These are phyloP conservation scores for Blastobotrys aristatus DNA, from an alignment of 1,139 yeast genomes.

Conservation along the genomic window DNA sequence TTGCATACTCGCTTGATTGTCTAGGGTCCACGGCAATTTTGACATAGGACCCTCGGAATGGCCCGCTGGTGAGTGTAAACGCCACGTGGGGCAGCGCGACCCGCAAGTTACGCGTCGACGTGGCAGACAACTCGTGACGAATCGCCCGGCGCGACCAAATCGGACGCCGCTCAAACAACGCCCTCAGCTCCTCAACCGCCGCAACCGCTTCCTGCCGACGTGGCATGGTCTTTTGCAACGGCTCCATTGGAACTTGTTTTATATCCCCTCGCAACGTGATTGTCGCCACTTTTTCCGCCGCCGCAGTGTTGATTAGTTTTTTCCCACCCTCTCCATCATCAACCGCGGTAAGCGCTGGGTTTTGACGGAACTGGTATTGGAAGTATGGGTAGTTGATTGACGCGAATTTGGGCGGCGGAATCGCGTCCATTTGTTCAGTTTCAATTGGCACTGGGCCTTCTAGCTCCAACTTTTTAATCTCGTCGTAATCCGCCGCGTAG, in stretches of 20 bases:
- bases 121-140: slow-evolving; percentile 45
- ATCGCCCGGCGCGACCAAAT: slow-evolving; percentile 83
- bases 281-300: slow-evolving; percentile 32
- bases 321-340: slow-evolving; percentile 47
- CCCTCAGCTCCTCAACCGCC: slow-evolving; percentile 50
- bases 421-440: slow-evolving; percentile 45
- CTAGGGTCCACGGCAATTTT: slow-evolving; percentile 77
- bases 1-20: slow-evolving; percentile 48
- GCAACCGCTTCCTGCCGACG: slow-evolving; percentile 22
- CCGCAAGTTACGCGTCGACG: slow-evolving; percentile 47
- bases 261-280: slow-evolving; percentile 48
- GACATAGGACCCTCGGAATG: slow-evolving; percentile 90
- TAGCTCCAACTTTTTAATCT: slow-evolving; percentile 35
- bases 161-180: slow-evolving; percentile 64
- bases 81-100: slow-evolving; percentile 81
- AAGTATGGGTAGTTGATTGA: slow-evolving; percentile 69
- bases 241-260: slow-evolving; percentile 36
- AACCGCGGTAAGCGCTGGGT: slow-evolving; percentile 49
- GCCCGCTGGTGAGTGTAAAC: slow-evolving; percentile 79
- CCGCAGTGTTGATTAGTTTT: slow-evolving; percentile 30
- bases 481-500: slow-evolving; percentile 38
- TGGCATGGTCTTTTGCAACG: background rate
- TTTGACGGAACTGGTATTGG: slow-evolving; percentile 54
- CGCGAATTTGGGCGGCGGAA: slow-evolving; percentile 86
- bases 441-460: slow-evolving; percentile 31